A percentile compares a stretch with the other conserved stretches of the same genome.
Evolutionary conservation across 2,329 filamentous ascomycete genomes (phyloP).

Genomic region (Bimuria novae-zelandiae): DNA sequence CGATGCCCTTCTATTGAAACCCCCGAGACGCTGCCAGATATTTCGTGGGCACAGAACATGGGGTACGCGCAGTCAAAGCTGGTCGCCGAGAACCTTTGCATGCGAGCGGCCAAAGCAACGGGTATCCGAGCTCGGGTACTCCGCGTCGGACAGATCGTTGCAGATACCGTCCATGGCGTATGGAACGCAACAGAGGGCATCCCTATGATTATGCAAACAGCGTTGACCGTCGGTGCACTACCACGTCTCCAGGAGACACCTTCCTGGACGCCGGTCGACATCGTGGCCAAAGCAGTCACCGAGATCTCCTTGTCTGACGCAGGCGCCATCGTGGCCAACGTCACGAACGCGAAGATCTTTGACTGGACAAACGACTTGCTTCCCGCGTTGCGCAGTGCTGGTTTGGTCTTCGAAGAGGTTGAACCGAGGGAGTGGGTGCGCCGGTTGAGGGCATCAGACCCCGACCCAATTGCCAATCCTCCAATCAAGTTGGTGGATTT

Average conservation of each 20-base stretch:
- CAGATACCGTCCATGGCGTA: slow-evolving; percentile 51
- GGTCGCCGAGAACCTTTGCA: slow-evolving; percentile 52
- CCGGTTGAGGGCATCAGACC: slow-evolving; percentile 50
- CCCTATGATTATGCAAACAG: slow-evolving; percentile 55
- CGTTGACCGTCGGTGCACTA: slow-evolving; percentile 53
- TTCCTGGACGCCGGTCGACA: slow-evolving; percentile 40
- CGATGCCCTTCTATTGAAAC: slow-evolving; percentile 37
- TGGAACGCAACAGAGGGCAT: slow-evolving; percentile 59
- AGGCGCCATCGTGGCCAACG: slow-evolving; percentile 52
- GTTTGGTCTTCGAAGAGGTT: slow-evolving; percentile 36
- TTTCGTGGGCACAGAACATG: slow-evolving; percentile 53
- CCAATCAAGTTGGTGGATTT: slow-evolving; percentile 60
- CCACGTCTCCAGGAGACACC: slow-evolving; percentile 49
- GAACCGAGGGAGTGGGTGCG: slow-evolving; percentile 31
- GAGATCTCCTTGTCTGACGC: slow-evolving; percentile 30
- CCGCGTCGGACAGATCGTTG: slow-evolving; percentile 53
- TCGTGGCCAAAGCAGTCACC: slow-evolving; percentile 27
- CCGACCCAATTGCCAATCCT: slow-evolving; percentile 57
- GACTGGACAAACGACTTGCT: slow-evolving; percentile 60
- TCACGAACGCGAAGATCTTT: slow-evolving; percentile 57
- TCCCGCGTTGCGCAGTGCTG: slow-evolving; percentile 53
- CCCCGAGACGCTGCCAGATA: slow-evolving; percentile 36
- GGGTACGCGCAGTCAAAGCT: slow-evolving; percentile 58
- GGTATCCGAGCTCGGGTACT: slow-evolving; percentile 31
- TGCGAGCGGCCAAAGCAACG: slow-evolving; percentile 19